Conservation (phyloP, 768 basidiomycete species). For the Coprinopsis sp. region DNA sequence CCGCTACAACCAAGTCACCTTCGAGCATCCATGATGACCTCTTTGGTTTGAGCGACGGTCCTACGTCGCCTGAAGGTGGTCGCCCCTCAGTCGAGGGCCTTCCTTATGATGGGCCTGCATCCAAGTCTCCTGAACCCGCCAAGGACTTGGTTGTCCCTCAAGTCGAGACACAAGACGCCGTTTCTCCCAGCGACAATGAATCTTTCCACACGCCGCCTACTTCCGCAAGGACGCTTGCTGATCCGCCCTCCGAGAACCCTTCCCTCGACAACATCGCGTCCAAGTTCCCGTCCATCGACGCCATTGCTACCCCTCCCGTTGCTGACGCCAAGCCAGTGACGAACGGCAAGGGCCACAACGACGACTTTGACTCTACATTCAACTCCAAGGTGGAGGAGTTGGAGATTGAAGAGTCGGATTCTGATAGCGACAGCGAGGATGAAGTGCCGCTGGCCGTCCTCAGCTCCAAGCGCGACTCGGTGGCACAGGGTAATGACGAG, state of each 20-base stretch:
- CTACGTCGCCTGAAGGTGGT: not conserved
- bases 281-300: slow-evolving; percentile 37
- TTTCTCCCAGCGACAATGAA: slow-evolving; percentile 42
- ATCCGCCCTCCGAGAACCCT: slow-evolving; percentile 13
- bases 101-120: slow-evolving; percentile 5
- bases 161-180: not conserved
- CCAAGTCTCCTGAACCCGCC: not conserved
- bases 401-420: slow-evolving; percentile 48
- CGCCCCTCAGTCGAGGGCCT: not conserved
- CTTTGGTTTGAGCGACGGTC: slow-evolving; percentile 5
- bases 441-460: slow-evolving; percentile 36
- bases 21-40: slow-evolving; percentile 5
- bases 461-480: slow-evolving; percentile 1
- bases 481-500: not conserved
- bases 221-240: slow-evolving; percentile 28
- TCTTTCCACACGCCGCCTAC: slow-evolving; percentile 59
- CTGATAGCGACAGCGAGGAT: slow-evolving; percentile 42
- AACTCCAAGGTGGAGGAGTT: slow-evolving; percentile 50
- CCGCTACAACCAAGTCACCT: slow-evolving; percentile 18
- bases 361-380: slow-evolving; percentile 45
- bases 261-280: slow-evolving; percentile 34
- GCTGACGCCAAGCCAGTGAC: slow-evolving; percentile 14
- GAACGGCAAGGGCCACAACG: not conserved
- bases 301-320: slow-evolving; percentile 15
- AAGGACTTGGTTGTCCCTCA: not conserved